A percentile compares a stretch with the other conserved stretches of the same genome.
phyloP scores from a whole-genome alignment of 345 rosid genomes.

The Ricinus communis region DNA sequence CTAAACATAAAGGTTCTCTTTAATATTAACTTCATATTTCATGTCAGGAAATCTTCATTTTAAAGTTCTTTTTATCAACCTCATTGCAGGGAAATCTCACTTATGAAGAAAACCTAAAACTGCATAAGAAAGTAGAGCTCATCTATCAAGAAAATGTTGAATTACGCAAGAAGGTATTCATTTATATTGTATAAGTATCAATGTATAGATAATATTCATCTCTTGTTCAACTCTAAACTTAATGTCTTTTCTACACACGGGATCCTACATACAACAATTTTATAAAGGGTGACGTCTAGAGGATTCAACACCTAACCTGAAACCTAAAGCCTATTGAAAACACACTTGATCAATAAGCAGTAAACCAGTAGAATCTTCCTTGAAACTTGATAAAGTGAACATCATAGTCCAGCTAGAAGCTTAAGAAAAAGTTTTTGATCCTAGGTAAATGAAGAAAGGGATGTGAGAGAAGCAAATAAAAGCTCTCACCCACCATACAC shows the following conservation, averaged over 20 bases:
- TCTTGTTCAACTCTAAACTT: neutral
- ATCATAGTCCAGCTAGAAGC: neutral
- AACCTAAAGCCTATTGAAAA: conserved; percentile 2
- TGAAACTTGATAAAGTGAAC: neutral
- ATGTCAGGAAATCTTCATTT: neutral
- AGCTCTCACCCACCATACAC: conserved; percentile 23
- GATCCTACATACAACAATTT: neutral
- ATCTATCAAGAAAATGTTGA: conserved; percentile 51
- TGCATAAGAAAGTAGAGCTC: conserved; percentile 48
- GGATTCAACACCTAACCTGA: neutral
- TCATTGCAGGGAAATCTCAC: conserved; percentile 49
- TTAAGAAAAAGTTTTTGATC: conserved; percentile 7
- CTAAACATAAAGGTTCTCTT: conserved; percentile 55
- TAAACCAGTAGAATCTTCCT: neutral
- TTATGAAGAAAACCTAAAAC: conserved; percentile 59
- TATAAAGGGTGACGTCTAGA: neutral
- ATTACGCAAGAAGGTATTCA: conserved; percentile 55
- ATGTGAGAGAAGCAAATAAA: conserved; percentile 25
- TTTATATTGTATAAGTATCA: conserved; percentile 1
- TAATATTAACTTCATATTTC: conserved; percentile 6
- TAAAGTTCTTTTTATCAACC: conserved; percentile 8
- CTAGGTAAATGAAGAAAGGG: conserved; percentile 37
- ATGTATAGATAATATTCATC: neutral
- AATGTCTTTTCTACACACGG: neutral
- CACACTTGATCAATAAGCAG: neutral